These are phyloP conservation scores for Arbutus unedo DNA, from an alignment of 148 eudicot genomes.

Conservation along the genomic window DNA sequence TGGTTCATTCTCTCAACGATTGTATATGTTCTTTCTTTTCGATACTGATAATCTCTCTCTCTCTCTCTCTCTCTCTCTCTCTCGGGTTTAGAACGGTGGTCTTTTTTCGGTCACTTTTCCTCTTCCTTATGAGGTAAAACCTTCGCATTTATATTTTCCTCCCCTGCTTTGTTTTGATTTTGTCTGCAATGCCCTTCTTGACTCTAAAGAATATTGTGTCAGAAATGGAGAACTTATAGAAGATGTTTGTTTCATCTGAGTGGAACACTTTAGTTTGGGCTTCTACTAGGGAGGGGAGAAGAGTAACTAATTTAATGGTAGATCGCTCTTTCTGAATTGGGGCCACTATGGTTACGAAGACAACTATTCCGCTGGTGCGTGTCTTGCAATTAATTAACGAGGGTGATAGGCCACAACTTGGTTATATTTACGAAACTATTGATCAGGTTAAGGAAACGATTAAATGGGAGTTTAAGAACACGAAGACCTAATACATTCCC, in stretches of 20 bases:
- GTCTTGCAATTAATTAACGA: slow-evolving; percentile 42
- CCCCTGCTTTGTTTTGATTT: slow-evolving; percentile 1
- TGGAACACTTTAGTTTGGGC: slow-evolving; percentile 44
- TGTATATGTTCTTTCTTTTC: neutral
- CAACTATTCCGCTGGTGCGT: slow-evolving; percentile 55
- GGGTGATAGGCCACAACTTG: slow-evolving; percentile 32
- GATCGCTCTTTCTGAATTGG: slow-evolving; percentile 50
- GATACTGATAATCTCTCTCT: neutral
- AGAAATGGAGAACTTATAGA: slow-evolving; percentile 32
- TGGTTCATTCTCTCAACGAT: neutral
- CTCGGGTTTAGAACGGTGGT: neutral
- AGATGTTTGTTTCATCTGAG: slow-evolving; percentile 45
- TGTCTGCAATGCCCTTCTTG: slow-evolving; percentile 35
- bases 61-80: neutral
- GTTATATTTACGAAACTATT: slow-evolving; percentile 61
- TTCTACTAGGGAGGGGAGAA: slow-evolving; percentile 37
- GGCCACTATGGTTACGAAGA: slow-evolving; percentile 34
- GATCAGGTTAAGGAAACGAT: slow-evolving; percentile 74
- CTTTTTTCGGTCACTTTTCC: neutral
- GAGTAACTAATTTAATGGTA: slow-evolving; percentile 31
- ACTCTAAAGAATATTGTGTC: slow-evolving; percentile 50
- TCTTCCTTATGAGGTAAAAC: neutral
- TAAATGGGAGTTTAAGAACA: slow-evolving; percentile 35
- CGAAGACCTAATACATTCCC: slow-evolving; percentile 29
- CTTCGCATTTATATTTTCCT: neutral